Evolutionary conservation across 345 rosid genomes (phyloP).

Genomic region (Sapria himalayana): DNA sequence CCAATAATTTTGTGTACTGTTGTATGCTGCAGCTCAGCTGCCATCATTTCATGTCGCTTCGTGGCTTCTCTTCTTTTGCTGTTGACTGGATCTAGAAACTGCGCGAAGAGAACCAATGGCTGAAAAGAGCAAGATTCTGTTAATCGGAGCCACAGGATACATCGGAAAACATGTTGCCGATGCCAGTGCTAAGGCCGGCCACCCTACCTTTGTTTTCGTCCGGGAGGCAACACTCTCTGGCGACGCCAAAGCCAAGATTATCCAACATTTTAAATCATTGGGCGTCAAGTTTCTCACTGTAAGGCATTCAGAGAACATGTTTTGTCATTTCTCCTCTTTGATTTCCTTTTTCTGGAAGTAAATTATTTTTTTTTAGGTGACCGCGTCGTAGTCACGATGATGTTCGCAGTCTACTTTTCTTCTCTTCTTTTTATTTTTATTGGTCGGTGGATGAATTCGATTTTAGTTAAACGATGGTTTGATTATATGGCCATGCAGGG

Average conservation of each 20-base stretch:
- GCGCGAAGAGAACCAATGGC: conserved; percentile 2
- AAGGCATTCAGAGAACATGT: no score
- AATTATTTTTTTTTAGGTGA: no score
- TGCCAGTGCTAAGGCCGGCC: conserved; percentile 7
- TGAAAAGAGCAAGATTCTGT: conserved; percentile 5
- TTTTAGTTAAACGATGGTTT: not conserved
- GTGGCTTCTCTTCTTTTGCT: no score
- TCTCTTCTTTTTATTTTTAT: not conserved
- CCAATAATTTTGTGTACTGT: no score
- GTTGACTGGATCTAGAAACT: no score
- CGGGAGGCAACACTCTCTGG: conserved; percentile 5
- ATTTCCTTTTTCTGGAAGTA: not conserved
- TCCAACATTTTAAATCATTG: not conserved
- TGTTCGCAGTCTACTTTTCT: not conserved
- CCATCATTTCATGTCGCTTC: no score
- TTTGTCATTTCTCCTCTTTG: not conserved
- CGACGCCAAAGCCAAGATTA: not conserved
- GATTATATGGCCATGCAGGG: conserved; percentile 15
- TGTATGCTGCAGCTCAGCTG: no score
- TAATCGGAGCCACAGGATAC: conserved; percentile 8
- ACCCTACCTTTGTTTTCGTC: conserved; percentile 7
- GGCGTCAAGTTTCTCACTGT: conserved; percentile 6
- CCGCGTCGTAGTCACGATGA: no score
- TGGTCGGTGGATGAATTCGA: not conserved
- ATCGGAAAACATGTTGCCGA: conserved; percentile 5